Evolutionary conservation across 2,329 filamentous ascomycete genomes (phyloP), one percentile per base, ranked within the genome.

Genomic region (Monilinia fructigena): DNA sequence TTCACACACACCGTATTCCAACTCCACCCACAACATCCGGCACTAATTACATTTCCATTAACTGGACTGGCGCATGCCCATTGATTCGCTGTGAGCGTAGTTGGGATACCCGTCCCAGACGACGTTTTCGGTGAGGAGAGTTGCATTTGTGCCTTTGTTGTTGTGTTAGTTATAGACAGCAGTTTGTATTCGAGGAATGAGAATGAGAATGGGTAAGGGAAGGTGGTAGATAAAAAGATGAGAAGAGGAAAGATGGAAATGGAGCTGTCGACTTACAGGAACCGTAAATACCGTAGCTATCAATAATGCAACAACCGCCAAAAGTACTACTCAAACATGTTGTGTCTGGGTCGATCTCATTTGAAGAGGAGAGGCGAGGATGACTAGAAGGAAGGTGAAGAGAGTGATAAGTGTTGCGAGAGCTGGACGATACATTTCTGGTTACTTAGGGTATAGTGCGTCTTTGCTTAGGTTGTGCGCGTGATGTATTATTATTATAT

Each of bases 301-400:
- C 64, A 12, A 62, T 6, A 23, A 26, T 23, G 18, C 55, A 66
- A 28, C 64, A 62, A 11, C 55, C 64, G 20, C 64, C 64, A 20
- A 60, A 54, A 61, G 42, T 38, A 48, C 38, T 53, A 72, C 35
- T 67, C 47, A 62, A 53, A 65, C 60, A 63, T 52, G 63, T 59
- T 12, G 56, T 20, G 68, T 66, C 16, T 18, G 20, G 2, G 59
- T 48, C 42, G 52, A 60, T 54, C 16, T 47, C 4, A 20, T 52
- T 20, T 23, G 47, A 10, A 56, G 31, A 40, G 35, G 31, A 40
- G 31, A 38, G 20, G 54, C 31, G 35, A 31, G 14, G 54, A 40
- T 40, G 3, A 23, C 18, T 16, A 54, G 4, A 5, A 14, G 23
- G 16, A 12, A 7, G 14, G 35, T 38, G 12, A 38, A 31, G 54